Evolutionary conservation across 2,329 filamentous ascomycete species (phyloP).

Genomic region (Penicillium sp.): DNA sequence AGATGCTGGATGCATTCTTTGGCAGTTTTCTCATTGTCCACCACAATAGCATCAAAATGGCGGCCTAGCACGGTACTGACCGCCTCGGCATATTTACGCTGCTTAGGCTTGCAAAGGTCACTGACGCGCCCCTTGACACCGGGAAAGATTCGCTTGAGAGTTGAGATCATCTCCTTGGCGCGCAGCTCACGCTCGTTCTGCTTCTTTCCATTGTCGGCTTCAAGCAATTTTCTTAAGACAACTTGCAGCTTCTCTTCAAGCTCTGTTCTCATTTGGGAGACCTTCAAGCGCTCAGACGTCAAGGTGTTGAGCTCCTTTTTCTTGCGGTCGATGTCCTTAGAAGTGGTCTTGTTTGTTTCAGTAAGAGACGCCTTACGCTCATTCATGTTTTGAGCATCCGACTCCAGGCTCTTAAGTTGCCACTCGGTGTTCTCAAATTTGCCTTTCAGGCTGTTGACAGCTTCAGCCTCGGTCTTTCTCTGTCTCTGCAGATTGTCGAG

Average conservation of each 20-base stretch:
- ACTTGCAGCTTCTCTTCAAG: constrained; percentile 89
- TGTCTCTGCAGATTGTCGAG: constrained; percentile 86
- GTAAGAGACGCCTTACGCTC: constrained; percentile 68
- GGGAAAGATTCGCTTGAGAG: constrained; percentile 85
- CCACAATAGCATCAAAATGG: constrained; percentile 91
- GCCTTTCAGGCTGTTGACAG: constrained; percentile 82
- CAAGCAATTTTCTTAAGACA: constrained; percentile 74
- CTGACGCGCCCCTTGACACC: constrained; percentile 88
- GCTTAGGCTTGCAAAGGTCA: constrained; percentile 91
- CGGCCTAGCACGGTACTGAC: constrained; percentile 89
- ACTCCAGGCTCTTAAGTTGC: constrained; percentile 70
- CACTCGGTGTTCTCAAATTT: constrained; percentile 79
- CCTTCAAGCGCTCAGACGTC: constrained; percentile 77
- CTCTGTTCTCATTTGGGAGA: constrained; percentile 80
- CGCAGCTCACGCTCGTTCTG: constrained; percentile 80
- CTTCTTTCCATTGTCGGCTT: constrained; percentile 80
- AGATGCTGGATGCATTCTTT: constrained; percentile 93
- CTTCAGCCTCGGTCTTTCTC: constrained; percentile 86
- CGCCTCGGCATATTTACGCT: constrained; percentile 94
- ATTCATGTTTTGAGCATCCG: constrained; percentile 67
- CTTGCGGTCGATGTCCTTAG: constrained; percentile 77
- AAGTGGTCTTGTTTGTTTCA: constrained; percentile 64
- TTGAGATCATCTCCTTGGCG: constrained; percentile 78
- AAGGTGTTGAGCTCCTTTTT: constrained; percentile 88
- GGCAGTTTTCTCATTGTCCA: constrained; percentile 92